Conservation (phyloP, 2,329 filamentous ascomycete species). For the Dactylellina cionopaga region DNA sequence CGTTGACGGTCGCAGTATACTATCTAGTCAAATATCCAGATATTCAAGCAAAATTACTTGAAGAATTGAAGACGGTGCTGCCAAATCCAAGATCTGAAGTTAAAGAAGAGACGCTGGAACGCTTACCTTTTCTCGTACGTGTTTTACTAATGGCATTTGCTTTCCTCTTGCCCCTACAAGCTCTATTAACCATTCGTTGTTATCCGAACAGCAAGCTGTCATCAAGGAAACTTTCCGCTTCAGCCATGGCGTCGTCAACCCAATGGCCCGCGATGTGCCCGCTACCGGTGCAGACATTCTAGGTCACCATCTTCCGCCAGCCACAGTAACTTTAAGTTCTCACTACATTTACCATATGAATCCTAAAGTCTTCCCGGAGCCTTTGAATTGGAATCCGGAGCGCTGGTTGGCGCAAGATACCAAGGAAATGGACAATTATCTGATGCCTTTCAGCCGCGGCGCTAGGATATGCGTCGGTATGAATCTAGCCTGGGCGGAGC, state of each 20-base stretch:
- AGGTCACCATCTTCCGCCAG: constrained; percentile 28
- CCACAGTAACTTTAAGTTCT: constrained; percentile 26
- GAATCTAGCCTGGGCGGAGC: constrained; percentile 45
- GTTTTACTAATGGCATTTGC: background rate
- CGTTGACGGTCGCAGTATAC: constrained; percentile 20
- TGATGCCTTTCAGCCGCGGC: constrained; percentile 36
- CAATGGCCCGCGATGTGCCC: constrained; percentile 33
- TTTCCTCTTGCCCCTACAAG: background rate
- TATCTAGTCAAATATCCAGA: constrained; percentile 20
- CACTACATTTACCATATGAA: constrained; percentile 47
- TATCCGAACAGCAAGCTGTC: constrained; percentile 13
- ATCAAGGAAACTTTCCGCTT: constrained; percentile 41
- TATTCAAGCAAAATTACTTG: constrained; percentile 19
- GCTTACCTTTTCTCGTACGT: constrained; percentile 27
- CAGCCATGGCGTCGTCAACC: constrained; percentile 18
- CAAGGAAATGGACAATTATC: constrained; percentile 28
- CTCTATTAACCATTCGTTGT: background rate
- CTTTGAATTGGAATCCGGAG: constrained; percentile 31
- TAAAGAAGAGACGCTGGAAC: constrained; percentile 30
- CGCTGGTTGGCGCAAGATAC: constrained; percentile 30
- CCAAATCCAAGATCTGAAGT: constrained; percentile 22
- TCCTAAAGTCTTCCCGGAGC: constrained; percentile 29
- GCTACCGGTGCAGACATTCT: constrained; percentile 23
- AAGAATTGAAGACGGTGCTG: constrained; percentile 28
- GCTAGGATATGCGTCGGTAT: constrained; percentile 32